Evolutionary conservation across 2,329 filamentous ascomycete species (phyloP).

Genomic region (Ilyonectria sp.): DNA sequence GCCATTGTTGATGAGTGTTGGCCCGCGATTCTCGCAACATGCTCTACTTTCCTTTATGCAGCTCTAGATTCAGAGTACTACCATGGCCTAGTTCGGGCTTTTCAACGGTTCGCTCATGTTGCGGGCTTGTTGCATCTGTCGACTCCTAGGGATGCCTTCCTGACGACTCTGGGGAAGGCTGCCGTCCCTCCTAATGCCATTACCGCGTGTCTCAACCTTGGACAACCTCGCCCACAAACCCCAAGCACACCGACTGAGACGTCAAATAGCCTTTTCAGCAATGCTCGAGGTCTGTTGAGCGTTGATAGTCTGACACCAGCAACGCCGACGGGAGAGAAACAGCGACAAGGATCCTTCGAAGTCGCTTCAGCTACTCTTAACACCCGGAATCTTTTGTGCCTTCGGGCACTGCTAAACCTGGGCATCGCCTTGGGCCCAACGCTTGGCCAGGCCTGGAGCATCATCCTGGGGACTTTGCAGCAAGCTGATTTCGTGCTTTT

Average conservation of each 20-base stretch:
- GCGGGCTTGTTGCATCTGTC: slow-evolving; percentile 87
- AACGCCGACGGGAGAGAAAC: slow-evolving; percentile 70
- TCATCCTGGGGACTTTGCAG: slow-evolving; percentile 91
- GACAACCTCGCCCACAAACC: slow-evolving; percentile 59
- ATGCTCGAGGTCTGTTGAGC: slow-evolving; percentile 80
- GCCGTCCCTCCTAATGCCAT: slow-evolving; percentile 88
- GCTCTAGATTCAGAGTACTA: slow-evolving; percentile 95
- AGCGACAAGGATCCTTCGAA: slow-evolving; percentile 73
- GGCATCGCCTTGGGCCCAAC: slow-evolving; percentile 95
- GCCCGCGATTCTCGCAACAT: slow-evolving; percentile 95
- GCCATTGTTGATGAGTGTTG: slow-evolving; percentile 92
- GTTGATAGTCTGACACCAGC: slow-evolving; percentile 78
- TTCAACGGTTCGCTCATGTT: slow-evolving; percentile 96
- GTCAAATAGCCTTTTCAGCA: slow-evolving; percentile 74
- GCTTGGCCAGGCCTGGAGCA: slow-evolving; percentile 87
- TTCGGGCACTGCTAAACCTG: slow-evolving; percentile 92
- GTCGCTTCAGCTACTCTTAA: slow-evolving; percentile 73
- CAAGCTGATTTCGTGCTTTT: slow-evolving; percentile 92
- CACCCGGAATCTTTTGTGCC: slow-evolving; percentile 89
- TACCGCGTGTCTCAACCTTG: slow-evolving; percentile 70
- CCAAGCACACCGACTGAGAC: slow-evolving; percentile 65
- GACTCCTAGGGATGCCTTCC: slow-evolving; percentile 92
- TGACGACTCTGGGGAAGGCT: slow-evolving; percentile 94
- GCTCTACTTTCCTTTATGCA: slow-evolving; percentile 94
- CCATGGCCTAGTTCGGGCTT: slow-evolving; percentile 89